These are phyloP conservation scores for Didymosphaeria variabile DNA, from an alignment of 2,329 filamentous ascomycete species.

Conservation along the genomic window DNA sequence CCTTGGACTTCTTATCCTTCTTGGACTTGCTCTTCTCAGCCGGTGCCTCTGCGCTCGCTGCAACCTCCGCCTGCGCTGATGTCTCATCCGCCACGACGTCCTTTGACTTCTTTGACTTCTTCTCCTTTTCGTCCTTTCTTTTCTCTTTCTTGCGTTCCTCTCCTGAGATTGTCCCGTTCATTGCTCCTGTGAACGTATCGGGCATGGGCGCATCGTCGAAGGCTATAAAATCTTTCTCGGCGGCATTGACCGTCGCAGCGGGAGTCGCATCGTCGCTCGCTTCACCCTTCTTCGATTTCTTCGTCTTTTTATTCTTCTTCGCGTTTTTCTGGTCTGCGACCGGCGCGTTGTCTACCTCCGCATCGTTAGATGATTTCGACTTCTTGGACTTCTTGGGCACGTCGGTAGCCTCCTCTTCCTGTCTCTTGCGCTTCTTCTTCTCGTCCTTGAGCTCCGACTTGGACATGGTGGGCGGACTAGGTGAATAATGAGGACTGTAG, in stretches of 20 bases:
- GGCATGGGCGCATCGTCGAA: conserved; percentile 10
- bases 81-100: conserved; percentile 20
- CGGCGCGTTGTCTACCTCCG: conserved; percentile 30
- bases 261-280: conserved; percentile 6
- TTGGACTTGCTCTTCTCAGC: conserved; percentile 33
- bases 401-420: conserved; percentile 36
- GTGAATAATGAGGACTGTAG: conserved; percentile 18
- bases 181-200: not conserved
- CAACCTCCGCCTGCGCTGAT: conserved; percentile 12
- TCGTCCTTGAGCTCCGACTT: conserved; percentile 37
- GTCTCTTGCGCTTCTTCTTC: conserved; percentile 48
- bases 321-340: conserved; percentile 27
- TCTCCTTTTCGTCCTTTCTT: conserved; percentile 30
- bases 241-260: conserved; percentile 6
- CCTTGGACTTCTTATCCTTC: conserved; percentile 28
- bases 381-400: conserved; percentile 45
- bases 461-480: conserved; percentile 26
- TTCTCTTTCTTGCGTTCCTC: conserved; percentile 24
- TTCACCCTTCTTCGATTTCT: conserved; percentile 25
- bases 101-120: conserved; percentile 36
- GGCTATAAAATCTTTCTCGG: conserved; percentile 6
- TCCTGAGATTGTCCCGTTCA: conserved; percentile 9
- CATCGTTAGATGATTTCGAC: conserved; percentile 36
- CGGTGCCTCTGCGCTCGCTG: conserved; percentile 23
- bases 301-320: conserved; percentile 36